These are phyloP conservation scores for Gyromitra esculenta DNA, from an alignment of 2,329 filamentous ascomycete species.

Conservation along the genomic window DNA sequence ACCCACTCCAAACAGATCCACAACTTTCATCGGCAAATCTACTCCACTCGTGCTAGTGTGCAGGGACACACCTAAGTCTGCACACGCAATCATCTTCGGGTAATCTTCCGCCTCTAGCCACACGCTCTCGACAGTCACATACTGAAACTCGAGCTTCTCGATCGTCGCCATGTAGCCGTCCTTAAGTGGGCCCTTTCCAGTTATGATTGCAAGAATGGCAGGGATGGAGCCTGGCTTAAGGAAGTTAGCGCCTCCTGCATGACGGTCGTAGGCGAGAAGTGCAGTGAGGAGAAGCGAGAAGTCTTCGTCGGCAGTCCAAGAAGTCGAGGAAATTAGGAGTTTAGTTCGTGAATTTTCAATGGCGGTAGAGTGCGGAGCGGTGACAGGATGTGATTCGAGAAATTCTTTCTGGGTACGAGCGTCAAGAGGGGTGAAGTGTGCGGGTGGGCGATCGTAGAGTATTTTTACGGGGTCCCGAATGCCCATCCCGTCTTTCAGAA, in stretches of 20 bases:
- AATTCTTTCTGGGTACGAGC: constrained; percentile 67
- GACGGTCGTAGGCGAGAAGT: constrained; percentile 72
- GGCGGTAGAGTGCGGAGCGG: constrained; percentile 68
- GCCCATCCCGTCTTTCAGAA: constrained; percentile 48
- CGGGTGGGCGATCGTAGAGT: constrained; percentile 85
- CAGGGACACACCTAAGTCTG: constrained; percentile 88
- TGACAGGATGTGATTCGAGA: constrained; percentile 73
- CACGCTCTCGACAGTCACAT: constrained; percentile 78
- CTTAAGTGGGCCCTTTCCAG: constrained; percentile 89
- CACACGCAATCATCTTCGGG: constrained; percentile 80
- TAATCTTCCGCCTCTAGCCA: constrained; percentile 89
- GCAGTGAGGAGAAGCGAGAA: constrained; percentile 88
- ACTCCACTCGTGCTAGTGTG: constrained; percentile 95
- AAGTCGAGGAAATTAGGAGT: constrained; percentile 90
- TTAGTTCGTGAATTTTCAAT: constrained; percentile 70
- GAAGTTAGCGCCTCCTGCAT: constrained; percentile 59
- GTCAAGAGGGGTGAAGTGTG: constrained; percentile 78
- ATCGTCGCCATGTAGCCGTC: constrained; percentile 77
- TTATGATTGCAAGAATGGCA: constrained; percentile 85
- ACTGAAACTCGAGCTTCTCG: constrained; percentile 71
- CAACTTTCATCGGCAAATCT: constrained; percentile 98
- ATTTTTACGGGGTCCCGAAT: constrained; percentile 70
- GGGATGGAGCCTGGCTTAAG: constrained; percentile 65
- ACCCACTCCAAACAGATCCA: constrained; percentile 97
- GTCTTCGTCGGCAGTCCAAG: constrained; percentile 97